phyloP scores from a whole-genome alignment of 2,329 filamentous ascomycete species.

The Fusarium tupiense region DNA sequence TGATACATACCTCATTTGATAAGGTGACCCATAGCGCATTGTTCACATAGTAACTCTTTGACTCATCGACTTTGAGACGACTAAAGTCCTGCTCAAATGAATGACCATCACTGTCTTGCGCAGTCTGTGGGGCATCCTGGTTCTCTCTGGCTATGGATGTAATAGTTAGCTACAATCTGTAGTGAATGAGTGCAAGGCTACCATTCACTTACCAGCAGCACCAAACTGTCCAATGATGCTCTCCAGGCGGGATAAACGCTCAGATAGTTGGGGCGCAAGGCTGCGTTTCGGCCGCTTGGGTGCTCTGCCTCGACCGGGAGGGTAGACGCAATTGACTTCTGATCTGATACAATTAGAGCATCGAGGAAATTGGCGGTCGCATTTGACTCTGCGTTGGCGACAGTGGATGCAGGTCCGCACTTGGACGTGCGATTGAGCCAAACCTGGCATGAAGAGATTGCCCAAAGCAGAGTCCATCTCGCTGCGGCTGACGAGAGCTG shows the following conservation, averaged over 20 bases:
- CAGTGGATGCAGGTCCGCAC: background rate
- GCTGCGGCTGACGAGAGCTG: background rate
- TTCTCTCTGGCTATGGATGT: background rate
- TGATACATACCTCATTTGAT: background rate
- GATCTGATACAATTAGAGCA: background rate
- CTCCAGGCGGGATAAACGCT: background rate
- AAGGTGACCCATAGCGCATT: background rate
- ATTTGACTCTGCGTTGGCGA: background rate
- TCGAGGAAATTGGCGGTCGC: background rate
- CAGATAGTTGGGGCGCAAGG: background rate
- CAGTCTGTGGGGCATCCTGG: background rate
- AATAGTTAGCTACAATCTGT: fast-evolving
- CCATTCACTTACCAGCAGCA: background rate
- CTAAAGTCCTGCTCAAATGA: background rate
- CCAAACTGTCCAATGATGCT: background rate
- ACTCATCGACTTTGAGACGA: background rate
- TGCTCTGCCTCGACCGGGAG: background rate
- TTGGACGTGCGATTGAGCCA: background rate
- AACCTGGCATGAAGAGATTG: background rate
- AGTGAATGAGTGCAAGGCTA: background rate
- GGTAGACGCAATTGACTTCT: background rate
- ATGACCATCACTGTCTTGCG: background rate
- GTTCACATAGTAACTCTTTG: background rate
- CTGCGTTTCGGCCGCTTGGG: background rate
- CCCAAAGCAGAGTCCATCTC: background rate